These are phyloP conservation scores for Hysterangium stoloniferum DNA, from an alignment of 768 basidiomycete genomes.

Conservation along the genomic window DNA sequence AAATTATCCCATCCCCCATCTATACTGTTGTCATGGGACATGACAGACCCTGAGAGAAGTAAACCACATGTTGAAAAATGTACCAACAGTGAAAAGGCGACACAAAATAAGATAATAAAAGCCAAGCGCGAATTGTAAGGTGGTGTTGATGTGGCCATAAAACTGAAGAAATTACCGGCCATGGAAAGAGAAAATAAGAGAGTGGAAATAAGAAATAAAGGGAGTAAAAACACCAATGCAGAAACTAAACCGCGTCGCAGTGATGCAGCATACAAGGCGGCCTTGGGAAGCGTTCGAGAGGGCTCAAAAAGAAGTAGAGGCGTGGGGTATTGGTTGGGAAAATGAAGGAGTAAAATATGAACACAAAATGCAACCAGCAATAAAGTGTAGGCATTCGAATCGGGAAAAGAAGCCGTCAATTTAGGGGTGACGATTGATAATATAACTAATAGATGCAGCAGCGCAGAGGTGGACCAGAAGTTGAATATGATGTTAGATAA, in stretches of 20 bases:
- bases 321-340: neutral
- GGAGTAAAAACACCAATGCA: constrained; percentile 1
- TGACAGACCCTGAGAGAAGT: neutral
- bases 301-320: constrained; percentile 7
- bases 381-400: neutral
- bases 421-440: neutral
- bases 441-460: neutral
- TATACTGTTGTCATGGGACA: neutral
- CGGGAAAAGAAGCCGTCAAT: neutral
- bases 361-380: neutral
- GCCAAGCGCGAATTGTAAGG: neutral
- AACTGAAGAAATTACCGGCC: neutral
- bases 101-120: neutral
- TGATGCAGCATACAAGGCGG: neutral
- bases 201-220: neutral
- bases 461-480: neutral
- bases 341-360: constrained; percentile 6
- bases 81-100: neutral
- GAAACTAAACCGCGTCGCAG: neutral
- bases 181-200: constrained; percentile 5
- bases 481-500: constrained; percentile 2
- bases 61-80: neutral
- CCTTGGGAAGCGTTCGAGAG: neutral
- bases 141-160: neutral
- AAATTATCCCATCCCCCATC: neutral